Evolutionary conservation across 1,139 yeast species (phyloP), one percentile per base, ranked within the genome.

Genomic region (Blastobotrys serpentis): DNA sequence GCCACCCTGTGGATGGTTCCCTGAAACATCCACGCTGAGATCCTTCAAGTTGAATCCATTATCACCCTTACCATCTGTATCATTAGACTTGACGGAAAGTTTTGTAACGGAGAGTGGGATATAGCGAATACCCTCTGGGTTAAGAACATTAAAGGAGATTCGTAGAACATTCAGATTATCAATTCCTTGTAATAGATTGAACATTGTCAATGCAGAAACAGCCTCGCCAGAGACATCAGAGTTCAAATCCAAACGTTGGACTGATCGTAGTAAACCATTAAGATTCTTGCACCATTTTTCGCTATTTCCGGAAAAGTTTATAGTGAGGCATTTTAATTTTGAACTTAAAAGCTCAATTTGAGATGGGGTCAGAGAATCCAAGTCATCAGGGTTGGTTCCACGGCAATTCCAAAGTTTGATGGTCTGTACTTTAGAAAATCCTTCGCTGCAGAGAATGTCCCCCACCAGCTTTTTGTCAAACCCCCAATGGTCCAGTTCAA

Each of bases 81-180:
- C 40, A 19, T 36, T 36, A 11, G 40, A 36, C 25, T 36, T 36
- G 40, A 36, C 25, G 8, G 40, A 36, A 11, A 36, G 22, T 36
- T 36, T 36, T n/a, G 40, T 36, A 5, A 36, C 40, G 11, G 40
- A 19, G 11, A 7, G 7, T 4, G 40, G 40, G 3, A 36, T 17
- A 18, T 36, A 36, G 16, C 10, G 25, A 13, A 11, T 4, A n/a
- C 40, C 40, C 10, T 19, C 25, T 3, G 40, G 40, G 13, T 36
- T 36, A n/a, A 8, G 8, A 11, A 36, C 40, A 17, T 7, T 18
- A 11, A 36, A 36, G n/a, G 40, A 36, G 5, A 36, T 19, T 18
- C 25, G 6, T 5, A 36, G 16, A 11, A 36, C 40, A 18, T 36
- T 36, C 23, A 36, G 14, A n/a, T 36, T 36, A 4, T 16, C 25